phyloP scores from a whole-genome alignment of 2,329 filamentous ascomycete genomes.

The Fusarium fracticaudum region DNA sequence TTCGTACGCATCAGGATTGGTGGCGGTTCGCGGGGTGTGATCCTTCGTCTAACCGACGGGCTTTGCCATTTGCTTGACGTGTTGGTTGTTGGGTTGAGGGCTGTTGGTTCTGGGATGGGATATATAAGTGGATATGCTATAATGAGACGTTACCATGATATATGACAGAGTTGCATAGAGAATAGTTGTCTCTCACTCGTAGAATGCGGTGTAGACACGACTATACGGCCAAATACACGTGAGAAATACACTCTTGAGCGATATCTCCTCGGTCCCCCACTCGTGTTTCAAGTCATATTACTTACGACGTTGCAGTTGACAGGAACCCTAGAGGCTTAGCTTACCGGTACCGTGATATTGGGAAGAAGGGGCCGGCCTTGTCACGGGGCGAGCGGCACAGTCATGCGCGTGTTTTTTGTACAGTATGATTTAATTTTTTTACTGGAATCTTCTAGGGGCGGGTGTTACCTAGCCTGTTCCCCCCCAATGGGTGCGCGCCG shows the following conservation, averaged over 20 bases:
- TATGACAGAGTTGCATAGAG: neutral
- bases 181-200: neutral
- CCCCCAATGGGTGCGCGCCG: neutral
- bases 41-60: conserved; percentile 42
- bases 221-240: neutral
- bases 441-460: conserved; percentile 3
- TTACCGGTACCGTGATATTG: conserved; percentile 2
- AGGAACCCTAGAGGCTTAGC: neutral
- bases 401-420: neutral
- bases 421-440: neutral
- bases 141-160: neutral
- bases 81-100: neutral
- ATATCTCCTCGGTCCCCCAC: neutral
- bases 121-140: neutral
- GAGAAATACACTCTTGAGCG: neutral
- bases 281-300: neutral
- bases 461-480: neutral
- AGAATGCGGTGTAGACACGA: neutral
- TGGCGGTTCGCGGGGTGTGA: conserved; percentile 50
- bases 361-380: neutral
- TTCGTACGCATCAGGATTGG: conserved; percentile 49
- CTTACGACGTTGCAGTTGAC: neutral
- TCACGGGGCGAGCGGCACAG: neutral
- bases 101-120: neutral
- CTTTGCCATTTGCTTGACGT: conserved; percentile 48